Conservation (phyloP, 371 early-diverging fungal species). For the Circinella umbellata region DNA sequence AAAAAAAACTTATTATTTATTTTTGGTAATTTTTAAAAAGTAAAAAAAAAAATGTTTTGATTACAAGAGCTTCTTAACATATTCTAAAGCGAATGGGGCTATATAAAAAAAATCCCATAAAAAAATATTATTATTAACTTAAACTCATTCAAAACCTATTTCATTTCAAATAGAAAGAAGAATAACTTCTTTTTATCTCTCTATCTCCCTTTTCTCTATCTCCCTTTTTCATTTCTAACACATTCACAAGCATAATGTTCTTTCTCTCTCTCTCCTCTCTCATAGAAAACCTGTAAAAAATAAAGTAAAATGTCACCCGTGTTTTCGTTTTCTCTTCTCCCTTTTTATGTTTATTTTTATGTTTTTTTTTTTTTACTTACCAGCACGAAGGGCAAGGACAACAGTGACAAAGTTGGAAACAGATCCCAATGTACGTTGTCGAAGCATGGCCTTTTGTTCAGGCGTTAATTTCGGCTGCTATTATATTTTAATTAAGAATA, state of each 20-base stretch:
- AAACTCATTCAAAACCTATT: background rate
- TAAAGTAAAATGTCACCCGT: background rate
- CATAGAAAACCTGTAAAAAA: no score
- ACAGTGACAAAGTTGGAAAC: slow-evolving; percentile 51
- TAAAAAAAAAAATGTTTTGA: background rate
- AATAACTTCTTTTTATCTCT: background rate
- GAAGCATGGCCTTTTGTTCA: slow-evolving; percentile 53
- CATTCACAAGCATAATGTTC: no score
- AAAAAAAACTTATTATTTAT: background rate
- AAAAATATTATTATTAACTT: no score
- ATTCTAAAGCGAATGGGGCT: slow-evolving; percentile 57
- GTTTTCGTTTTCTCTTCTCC: no score
- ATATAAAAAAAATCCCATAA: slow-evolving; percentile 1
- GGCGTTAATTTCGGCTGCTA: slow-evolving; percentile 56
- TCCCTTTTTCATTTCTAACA: background rate
- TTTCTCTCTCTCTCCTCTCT: no score
- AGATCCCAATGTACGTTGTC: slow-evolving; percentile 47
- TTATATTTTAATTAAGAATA: background rate
- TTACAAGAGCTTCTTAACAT: slow-evolving; percentile 46
- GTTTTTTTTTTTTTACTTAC: slow-evolving; percentile 35
- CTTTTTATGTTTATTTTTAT: background rate
- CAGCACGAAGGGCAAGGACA: slow-evolving; percentile 51
- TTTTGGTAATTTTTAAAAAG: background rate
- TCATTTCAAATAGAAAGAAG: background rate
- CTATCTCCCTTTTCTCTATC: slow-evolving; percentile 1